Base-by-base conservation (phyloP, 2,329 filamentous ascomycete species). In the Phaeosphaeriaceae sp. region DNA sequence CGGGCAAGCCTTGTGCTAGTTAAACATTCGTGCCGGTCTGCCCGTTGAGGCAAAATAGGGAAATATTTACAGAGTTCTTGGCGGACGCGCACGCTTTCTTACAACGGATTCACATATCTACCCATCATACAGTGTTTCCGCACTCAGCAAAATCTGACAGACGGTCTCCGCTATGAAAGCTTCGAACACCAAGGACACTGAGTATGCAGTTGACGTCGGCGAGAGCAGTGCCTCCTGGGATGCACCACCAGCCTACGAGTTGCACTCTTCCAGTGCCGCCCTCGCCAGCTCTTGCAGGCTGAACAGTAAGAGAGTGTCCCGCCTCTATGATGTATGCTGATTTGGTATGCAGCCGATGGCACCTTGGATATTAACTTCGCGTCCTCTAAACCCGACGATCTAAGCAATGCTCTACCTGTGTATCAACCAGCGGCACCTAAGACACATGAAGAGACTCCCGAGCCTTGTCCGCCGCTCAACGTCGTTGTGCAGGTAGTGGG, bases 401-500 rank as follows among this genome's bases (percentile, higher is more conserved):
- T 45, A 9, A 20, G 17, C 19, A 20, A 45, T 13, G 19, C 42
- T 19, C n/a, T 45, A 45, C 42, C 13, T 45, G 4, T 20, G 11
- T 19, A 31, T 5, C 25, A 31, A 31, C 25, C 25, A 31, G 25
- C 5, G 11, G 11, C 25, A 11, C 5, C 25, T 31, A 11, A 31
- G 25, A 31, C 11, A 31, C 25, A 31, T 6, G 11, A 5, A 11
- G 6, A 31, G 25, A n/a, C 42, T 45, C n/a, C 42, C n/a, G 36
- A 7, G 24, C 21, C 13, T 13, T 33, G 25, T n/a, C 48, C 31
- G 7, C 20, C n/a, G 19, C 48, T 85, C 40, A 86, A 85, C 54
- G 80, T 86, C 40, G 83, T 85, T 3, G 84, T 86, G 51, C 84
- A 85, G 54, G 81, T 85, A 4, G 84, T 86, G 0, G 82, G 82